These are phyloP conservation scores for Botrytis fabae DNA, from an alignment of 2,329 filamentous ascomycete species.

Conservation along the genomic window DNA sequence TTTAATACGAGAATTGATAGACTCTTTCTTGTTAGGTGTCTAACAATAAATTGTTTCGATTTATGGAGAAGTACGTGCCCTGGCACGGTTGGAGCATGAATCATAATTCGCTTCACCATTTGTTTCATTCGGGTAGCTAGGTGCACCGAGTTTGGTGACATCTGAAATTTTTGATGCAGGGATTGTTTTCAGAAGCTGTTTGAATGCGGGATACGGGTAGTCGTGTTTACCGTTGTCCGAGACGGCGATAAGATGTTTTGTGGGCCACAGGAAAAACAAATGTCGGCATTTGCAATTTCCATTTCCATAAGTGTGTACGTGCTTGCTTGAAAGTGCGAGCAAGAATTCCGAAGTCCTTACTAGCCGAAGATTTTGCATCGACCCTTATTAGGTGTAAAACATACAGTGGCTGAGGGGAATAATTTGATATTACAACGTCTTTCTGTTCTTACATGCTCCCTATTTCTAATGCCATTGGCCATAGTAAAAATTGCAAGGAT, in stretches of 20 bases:
- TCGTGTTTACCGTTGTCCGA: background rate
- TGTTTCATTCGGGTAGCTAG: constrained; percentile 2
- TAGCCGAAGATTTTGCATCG: background rate
- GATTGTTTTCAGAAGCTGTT: constrained; percentile 7
- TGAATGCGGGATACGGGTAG: background rate
- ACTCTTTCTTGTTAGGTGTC: background rate
- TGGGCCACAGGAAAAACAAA: background rate
- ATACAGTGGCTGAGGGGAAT: background rate
- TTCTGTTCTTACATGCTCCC: constrained; percentile 1
- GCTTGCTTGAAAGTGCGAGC: background rate
- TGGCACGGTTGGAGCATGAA: constrained; percentile 15
- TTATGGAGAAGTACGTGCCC: background rate
- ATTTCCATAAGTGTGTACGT: background rate
- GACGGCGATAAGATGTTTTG: background rate
- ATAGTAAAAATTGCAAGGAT: background rate
- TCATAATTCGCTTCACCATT: constrained; percentile 17
- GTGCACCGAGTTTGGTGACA: background rate
- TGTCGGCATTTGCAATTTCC: background rate
- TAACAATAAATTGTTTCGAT: background rate
- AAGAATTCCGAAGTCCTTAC: background rate
- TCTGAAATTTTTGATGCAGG: background rate
- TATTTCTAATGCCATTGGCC: background rate
- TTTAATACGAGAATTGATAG: background rate
- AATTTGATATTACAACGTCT: constrained; percentile 12
- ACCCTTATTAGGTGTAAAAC: background rate